Conservation (phyloP, 73 alveolate species). For the Paramecium bursaria region DNA sequence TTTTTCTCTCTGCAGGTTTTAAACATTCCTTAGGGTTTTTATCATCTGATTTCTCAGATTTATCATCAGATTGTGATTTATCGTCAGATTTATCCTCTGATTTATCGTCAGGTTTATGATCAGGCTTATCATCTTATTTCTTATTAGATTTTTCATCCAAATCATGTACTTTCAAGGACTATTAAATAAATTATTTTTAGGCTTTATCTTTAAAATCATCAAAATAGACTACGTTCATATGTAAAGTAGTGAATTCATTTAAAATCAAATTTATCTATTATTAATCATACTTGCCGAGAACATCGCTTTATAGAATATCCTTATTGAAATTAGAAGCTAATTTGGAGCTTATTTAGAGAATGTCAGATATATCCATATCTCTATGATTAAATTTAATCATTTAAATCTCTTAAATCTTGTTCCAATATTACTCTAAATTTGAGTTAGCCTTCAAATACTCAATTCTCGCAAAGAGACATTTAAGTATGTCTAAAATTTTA, state of each 20-base stretch:
- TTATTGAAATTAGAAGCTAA: not conserved
- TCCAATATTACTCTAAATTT: constrained; percentile 37
- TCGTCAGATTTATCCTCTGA: too few relatives aligned
- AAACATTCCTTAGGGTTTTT: too few relatives aligned
- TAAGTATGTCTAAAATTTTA: constrained; percentile 31
- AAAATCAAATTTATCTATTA: not conserved
- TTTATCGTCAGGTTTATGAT: too few relatives aligned
- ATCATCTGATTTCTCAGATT: too few relatives aligned
- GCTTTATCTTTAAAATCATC: constrained; percentile 51
- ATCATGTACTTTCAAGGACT: too few relatives aligned
- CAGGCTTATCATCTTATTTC: too few relatives aligned
- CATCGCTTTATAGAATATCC: constrained; percentile 17
- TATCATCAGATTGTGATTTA: too few relatives aligned
- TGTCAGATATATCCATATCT: not conserved
- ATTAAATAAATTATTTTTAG: too few relatives aligned
- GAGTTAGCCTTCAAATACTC: not conserved
- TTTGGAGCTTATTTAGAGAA: constrained; percentile 15
- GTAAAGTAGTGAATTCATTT: not conserved
- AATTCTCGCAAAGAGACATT: not conserved
- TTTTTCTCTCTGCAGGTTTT: too few relatives aligned
- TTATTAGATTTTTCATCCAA: too few relatives aligned
- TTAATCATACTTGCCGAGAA: constrained; percentile 15
- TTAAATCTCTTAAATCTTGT: not conserved
- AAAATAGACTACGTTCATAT: constrained; percentile 1
- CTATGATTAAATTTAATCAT: not conserved